Conservation (phyloP, 352 stramenopile species). For the Chrysophaeum taylorii region DNA sequence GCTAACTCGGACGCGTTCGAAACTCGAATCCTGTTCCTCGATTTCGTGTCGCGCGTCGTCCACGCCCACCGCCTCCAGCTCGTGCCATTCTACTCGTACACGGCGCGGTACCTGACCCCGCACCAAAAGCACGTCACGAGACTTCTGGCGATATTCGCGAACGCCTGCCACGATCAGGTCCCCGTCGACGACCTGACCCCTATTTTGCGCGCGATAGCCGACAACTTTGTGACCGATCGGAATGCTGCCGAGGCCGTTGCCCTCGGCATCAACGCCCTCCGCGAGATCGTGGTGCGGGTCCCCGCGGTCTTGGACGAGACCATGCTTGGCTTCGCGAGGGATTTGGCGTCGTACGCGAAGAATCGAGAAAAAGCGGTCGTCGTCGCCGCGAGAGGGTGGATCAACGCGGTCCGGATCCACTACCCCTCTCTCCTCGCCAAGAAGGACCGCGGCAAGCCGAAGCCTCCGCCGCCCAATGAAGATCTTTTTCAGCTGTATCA, state of each 20-base stretch:
- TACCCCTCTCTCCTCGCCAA: constrained; percentile 86
- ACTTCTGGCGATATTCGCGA: constrained; percentile 91
- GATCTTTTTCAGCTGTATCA: constrained; percentile 79
- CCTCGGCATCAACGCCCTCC: constrained; percentile 91
- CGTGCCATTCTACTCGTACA: constrained; percentile 85
- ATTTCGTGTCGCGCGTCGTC: constrained; percentile 90
- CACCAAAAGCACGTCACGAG: constrained; percentile 69
- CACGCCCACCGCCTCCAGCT: constrained; percentile 95
- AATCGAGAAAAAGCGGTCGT: constrained; percentile 88
- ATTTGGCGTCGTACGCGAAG: constrained; percentile 66
- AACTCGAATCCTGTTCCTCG: constrained; percentile 93
- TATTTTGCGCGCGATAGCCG: constrained; percentile 89
- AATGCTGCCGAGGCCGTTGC: constrained; percentile 89
- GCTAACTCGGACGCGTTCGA: constrained; percentile 54
- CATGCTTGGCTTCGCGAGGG: constrained; percentile 64
- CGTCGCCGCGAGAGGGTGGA: constrained; percentile 84
- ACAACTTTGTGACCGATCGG: constrained; percentile 95
- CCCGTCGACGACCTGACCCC: constrained; percentile 89
- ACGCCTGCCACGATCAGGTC: constrained; percentile 92
- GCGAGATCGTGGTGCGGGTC: constrained; percentile 83
- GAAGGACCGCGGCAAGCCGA: constrained; percentile 87
- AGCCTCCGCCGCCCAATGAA: constrained; percentile 66
- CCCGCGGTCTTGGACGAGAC: constrained; percentile 82
- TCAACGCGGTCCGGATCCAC: constrained; percentile 91
- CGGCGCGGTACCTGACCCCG: constrained; percentile 77